A percentile compares a stretch with the other conserved stretches of the same genome.
phyloP scores from a whole-genome alignment of 371 early-diverging fungal species.

The Fennellomyces sp. region DNA sequence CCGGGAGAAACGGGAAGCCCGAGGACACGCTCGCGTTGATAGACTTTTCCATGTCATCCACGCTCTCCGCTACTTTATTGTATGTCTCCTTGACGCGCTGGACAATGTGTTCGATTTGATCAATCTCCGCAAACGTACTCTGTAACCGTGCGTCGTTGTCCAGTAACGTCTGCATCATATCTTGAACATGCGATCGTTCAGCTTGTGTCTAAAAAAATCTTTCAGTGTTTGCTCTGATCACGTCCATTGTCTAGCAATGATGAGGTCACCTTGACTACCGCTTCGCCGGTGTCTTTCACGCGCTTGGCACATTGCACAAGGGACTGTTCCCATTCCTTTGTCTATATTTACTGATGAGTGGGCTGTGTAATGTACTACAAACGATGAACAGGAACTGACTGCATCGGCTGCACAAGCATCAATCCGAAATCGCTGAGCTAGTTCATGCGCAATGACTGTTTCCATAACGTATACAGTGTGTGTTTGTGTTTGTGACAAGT shows the following conservation, averaged over 20 bases:
- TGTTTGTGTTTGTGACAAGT: too few species aligned
- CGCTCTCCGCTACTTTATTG: slow-evolving; percentile 35
- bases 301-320: slow-evolving; percentile 17
- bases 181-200: slow-evolving; percentile 18
- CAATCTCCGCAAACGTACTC: slow-evolving; percentile 36
- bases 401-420: slow-evolving; percentile 12
- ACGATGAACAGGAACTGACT: slow-evolving; percentile 11
- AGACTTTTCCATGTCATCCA: slow-evolving; percentile 40
- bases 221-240: neutral
- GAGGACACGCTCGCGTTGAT: slow-evolving; percentile 26
- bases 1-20: slow-evolving; percentile 21
- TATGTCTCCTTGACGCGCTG: slow-evolving; percentile 36
- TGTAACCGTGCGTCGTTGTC: slow-evolving; percentile 23
- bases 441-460: slow-evolving; percentile 13
- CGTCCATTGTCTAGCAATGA: neutral
- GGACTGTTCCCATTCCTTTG: slow-evolving; percentile 17
- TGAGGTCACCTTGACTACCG: slow-evolving; percentile 21
- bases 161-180: slow-evolving; percentile 10
- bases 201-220: slow-evolving; percentile 16
- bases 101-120: slow-evolving; percentile 39
- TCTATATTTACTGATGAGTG: slow-evolving; percentile 10
- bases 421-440: slow-evolving; percentile 20
- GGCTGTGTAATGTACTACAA: neutral
- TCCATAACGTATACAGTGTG: too few species aligned
- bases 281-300: slow-evolving; percentile 20